These are phyloP conservation scores for Heliosperma pusillum DNA, from an alignment of 148 eudicot genomes.

Conservation along the genomic window DNA sequence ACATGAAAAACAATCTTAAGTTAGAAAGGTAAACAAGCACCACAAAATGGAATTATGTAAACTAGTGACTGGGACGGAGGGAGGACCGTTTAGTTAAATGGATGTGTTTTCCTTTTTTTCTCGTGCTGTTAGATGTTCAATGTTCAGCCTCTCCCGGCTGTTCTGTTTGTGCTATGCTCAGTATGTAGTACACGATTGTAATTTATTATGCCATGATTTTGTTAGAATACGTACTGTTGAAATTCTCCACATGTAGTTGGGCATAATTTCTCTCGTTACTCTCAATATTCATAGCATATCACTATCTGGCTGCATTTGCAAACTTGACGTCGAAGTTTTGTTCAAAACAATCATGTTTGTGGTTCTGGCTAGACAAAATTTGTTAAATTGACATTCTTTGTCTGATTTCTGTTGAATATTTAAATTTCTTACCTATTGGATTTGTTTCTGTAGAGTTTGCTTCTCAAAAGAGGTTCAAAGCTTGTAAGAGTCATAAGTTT, in stretches of 20 bases:
- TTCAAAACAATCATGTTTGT: not conserved
- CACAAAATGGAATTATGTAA: too few species aligned
- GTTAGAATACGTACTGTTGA: not conserved
- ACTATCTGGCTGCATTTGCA: not conserved
- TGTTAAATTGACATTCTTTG: not conserved
- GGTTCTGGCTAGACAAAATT: not conserved
- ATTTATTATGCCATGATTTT: not conserved
- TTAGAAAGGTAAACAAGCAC: too few species aligned
- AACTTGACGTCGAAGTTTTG: not conserved
- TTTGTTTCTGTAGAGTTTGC: conserved; percentile 25
- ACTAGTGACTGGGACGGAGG: not conserved
- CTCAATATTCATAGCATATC: not conserved
- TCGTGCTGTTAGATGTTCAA: too few species aligned
- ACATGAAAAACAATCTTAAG: too few species aligned
- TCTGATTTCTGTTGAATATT: not conserved
- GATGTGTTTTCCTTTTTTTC: too few species aligned
- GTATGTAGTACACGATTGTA: not conserved
- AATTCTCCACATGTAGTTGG: not conserved
- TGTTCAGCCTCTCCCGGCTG: too few species aligned
- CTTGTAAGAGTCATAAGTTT: conserved; percentile 15
- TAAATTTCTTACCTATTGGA: not conserved
- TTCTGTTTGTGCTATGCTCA: too few species aligned
- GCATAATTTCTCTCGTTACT: not conserved
- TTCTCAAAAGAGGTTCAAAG: conserved; percentile 29
- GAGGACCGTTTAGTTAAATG: too few species aligned